Evolutionary conservation across 2,329 filamentous ascomycete genomes (phyloP), one percentile per base, ranked within the genome.

Genomic region (Ceratocystis diversiconidia): DNA sequence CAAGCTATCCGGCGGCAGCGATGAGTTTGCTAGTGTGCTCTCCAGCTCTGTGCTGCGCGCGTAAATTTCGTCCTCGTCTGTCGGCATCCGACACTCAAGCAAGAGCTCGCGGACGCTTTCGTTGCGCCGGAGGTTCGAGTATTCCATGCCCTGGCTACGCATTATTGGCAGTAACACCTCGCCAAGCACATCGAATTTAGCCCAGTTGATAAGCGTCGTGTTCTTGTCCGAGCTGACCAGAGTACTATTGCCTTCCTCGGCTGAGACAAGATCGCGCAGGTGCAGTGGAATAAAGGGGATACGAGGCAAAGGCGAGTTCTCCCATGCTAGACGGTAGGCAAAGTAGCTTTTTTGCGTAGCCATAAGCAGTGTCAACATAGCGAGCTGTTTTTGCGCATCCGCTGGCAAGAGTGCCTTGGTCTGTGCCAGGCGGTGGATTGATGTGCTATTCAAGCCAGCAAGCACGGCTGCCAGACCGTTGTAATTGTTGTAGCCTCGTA

Each of bases 311-410:
- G 90, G 88, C 19, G 90, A 95, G 73, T 97, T 99, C 71, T 96
- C 92, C 92, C 94, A 97, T 0, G 94, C 94, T 36, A 97, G 78
- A n/a, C 94, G 88, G 75, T 99, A 99, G 7, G 92, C 90, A 69
- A 92, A 95, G 73, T 96, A 89, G 69, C 89, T 92, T 76, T 94
- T 94, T 70, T 92, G 88, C 3, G 90, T 90, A 43, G 90, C 85
- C 94, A 99, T 97, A 67, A 99, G 80, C 68, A 96, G 88, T 61
- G 91, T 89, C 32, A 97, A 79, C 68, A 91, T 85, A 73, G 92
- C 87, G 73, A 95, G 97, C 68, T 91, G 86, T 74, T 92, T 95
- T 70, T 88, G 86, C 0, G 86, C 82, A 1, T 86, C 82, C 5
- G 82, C 76, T 1, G 88, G 81, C 2, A 97, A 84, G 17, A 96